Conservation (phyloP, 495 filamentous ascomycete species). For the Penicillium bovifimosum region DNA sequence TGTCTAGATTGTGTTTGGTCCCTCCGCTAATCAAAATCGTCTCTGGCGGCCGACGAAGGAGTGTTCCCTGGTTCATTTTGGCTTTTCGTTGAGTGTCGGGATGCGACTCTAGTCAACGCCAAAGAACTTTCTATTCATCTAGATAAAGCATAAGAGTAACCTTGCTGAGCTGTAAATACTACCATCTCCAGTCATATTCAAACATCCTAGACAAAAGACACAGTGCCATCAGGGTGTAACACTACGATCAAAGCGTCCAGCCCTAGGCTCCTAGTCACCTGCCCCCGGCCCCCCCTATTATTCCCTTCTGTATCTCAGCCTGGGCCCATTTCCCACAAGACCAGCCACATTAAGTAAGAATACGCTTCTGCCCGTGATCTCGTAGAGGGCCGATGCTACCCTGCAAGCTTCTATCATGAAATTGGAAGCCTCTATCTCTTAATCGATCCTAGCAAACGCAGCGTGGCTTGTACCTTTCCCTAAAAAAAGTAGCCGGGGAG, state of each 20-base stretch:
- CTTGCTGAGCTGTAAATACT: slow-evolving; percentile 5
- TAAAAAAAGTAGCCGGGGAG: neutral
- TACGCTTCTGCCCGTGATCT: neutral
- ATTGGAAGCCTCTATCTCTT: neutral
- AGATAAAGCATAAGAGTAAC: slow-evolving; percentile 3
- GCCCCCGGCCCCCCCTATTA: neutral
- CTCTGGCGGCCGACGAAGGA: too few relatives aligned
- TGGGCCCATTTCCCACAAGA: neutral
- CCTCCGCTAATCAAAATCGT: neutral
- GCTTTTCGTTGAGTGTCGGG: neutral
- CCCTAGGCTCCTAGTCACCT: neutral
- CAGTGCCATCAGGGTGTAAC: slow-evolving; percentile 17
- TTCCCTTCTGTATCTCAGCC: neutral
- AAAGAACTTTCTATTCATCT: neutral
- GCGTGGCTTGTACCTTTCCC: neutral
- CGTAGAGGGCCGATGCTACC: neutral
- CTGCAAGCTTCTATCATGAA: neutral
- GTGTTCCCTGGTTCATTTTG: neutral
- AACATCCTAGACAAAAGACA: neutral
- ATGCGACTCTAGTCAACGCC: neutral
- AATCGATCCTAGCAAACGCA: neutral
- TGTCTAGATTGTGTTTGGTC: neutral
- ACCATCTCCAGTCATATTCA: neutral
- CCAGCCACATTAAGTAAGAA: neutral
- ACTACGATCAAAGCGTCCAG: slow-evolving; percentile 22